Percentiles rank a stretch among this genome's conserved stretches.
Conservation (phyloP, 192 early-diverging fungal genomes). For the Coemansia sp. region DNA sequence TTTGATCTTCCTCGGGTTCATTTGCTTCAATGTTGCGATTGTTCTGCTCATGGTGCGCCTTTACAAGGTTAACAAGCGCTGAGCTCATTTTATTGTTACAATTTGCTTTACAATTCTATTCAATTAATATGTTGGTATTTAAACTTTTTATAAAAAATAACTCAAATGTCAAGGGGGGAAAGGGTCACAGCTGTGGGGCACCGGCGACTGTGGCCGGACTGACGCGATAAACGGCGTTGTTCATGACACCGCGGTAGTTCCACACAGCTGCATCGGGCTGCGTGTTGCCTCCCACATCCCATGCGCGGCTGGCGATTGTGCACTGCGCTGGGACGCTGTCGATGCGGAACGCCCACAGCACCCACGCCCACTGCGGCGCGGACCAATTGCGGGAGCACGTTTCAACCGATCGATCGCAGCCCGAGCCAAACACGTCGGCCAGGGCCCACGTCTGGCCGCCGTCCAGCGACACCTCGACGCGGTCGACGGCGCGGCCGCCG, state of each 20-base stretch:
- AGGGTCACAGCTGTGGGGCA: no score
- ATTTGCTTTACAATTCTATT: no score
- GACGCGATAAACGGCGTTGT: conserved; percentile 61
- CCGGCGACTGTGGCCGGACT: conserved; percentile 14
- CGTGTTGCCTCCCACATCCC: conserved; percentile 82
- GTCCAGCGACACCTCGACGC: conserved; percentile 81
- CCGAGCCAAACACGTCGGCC: conserved; percentile 59
- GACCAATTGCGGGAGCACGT: conserved; percentile 23
- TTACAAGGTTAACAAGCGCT: conserved; percentile 51
- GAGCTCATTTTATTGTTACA: no score
- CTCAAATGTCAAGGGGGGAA: no score
- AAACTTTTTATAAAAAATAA: no score
- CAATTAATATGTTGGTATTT: no score
- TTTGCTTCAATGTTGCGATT: conserved; percentile 59
- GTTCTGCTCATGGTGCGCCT: conserved; percentile 37
- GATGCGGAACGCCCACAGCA: conserved; percentile 71
- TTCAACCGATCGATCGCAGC: neutral
- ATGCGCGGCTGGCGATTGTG: conserved; percentile 72
- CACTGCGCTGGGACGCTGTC: conserved; percentile 35
- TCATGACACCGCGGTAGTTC: conserved; percentile 82
- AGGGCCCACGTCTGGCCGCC: conserved; percentile 77
- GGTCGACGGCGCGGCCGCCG: conserved; percentile 68
- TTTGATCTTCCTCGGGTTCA: conserved; percentile 61
- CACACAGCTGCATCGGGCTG: conserved; percentile 77
- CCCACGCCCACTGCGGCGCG: conserved; percentile 76